Evolutionary conservation across 805 yeast species (phyloP), one percentile per base, ranked within the genome.

Genomic region (Schwanniomyces pseudopolymorphus): DNA sequence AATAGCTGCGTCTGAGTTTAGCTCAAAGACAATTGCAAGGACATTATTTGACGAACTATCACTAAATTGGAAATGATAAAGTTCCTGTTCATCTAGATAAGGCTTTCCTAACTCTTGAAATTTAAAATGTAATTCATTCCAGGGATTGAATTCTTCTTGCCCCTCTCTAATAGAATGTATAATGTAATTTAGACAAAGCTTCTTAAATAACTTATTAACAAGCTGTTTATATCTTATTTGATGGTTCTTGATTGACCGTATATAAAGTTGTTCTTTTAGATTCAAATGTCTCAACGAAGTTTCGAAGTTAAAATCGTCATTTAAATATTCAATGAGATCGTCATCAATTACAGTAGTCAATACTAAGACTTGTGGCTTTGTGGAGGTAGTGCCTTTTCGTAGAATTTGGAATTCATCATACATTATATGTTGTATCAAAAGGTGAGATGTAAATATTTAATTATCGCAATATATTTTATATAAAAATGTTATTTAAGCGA

Each of bases 61-160:
- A 57, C 82, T 86, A 66, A 80, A 87, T 26, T 71, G 61, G 28
- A 75, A 51, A 6, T 47, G 39, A 4, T 66, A 48, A 20, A 55
- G 60, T 9, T 44, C 27, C 25, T 44, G 47, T 6, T 44, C 45
- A 1, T 46, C 43, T 13, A 80, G 39, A 3, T 27, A 49, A 0
- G 94, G 91, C 53, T 86, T 87, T 0, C 94, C 92, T 53, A 56
- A 75, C 27, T 59, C 46, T 31, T 72, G 75, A 27, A 53, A 58
- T 0, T 48, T 46, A 39, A 77, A 64, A 27, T 51, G 43, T 3
- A 74, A n/a, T 13, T 43, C 48, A 8, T 48, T 42, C 59, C 63
- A 60, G 3, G 61, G 63, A 3, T 48, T 47, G 26, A 50, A 55
- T 1, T 13, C n/a, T 5, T 8, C 33, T 5, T 45, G 48, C 0